These are phyloP conservation scores for Dipodascopsis uninucleata DNA, from an alignment of 805 yeast genomes.

Conservation along the genomic window DNA sequence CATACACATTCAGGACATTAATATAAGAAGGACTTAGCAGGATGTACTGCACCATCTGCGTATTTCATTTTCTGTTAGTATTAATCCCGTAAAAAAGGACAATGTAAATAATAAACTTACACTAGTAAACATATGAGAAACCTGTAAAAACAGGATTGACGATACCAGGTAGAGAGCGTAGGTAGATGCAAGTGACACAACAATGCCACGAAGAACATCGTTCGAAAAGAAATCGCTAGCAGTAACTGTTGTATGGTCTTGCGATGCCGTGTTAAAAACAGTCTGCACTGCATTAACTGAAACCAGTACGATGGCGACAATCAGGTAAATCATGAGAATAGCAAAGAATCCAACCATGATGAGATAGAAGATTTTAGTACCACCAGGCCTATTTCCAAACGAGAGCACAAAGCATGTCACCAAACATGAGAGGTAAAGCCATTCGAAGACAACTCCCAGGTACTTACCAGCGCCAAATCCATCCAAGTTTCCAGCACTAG, in stretches of 20 bases:
- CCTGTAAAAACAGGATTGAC: slow-evolving; percentile 79
- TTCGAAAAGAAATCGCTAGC: slow-evolving; percentile 52
- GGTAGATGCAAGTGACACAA: slow-evolving; percentile 82
- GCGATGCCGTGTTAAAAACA: slow-evolving; percentile 33
- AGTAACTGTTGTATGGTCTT: slow-evolving; percentile 39
- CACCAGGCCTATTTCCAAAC: slow-evolving; percentile 91
- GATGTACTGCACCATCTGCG: slow-evolving; percentile 66
- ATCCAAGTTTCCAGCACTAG: slow-evolving; percentile 62
- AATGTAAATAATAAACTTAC: neutral
- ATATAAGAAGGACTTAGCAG: slow-evolving; percentile 84
- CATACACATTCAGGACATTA: slow-evolving; percentile 89
- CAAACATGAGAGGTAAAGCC: slow-evolving; percentile 79
- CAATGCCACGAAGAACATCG: slow-evolving; percentile 75
- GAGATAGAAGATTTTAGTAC: slow-evolving; percentile 74
- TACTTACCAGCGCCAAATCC: slow-evolving; percentile 60
- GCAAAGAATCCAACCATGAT: slow-evolving; percentile 79
- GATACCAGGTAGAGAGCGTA: slow-evolving; percentile 75
- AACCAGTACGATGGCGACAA: slow-evolving; percentile 80
- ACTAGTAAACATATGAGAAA: slow-evolving; percentile 88
- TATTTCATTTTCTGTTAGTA: neutral
- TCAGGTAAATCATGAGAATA: slow-evolving; percentile 79
- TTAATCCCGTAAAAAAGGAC: neutral
- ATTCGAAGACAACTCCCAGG: slow-evolving; percentile 71
- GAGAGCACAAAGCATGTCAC: slow-evolving; percentile 84
- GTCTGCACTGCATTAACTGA: slow-evolving; percentile 67